Conservation (phyloP, 306 rosid species). For the barrel medic (Medicago truncatula) region DNA sequence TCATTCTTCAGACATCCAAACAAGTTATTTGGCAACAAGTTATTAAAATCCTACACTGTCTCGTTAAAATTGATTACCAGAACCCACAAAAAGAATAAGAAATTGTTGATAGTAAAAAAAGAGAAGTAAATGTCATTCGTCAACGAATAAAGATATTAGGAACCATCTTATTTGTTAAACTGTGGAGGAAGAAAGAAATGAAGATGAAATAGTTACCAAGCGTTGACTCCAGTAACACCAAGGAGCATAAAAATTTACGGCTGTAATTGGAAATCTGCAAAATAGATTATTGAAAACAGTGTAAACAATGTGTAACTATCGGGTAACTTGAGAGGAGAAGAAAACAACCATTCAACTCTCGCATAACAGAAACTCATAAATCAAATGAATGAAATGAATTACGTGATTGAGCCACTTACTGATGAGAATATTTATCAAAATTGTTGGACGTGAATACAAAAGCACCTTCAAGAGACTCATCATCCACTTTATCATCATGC, state of each 20-base stretch:
- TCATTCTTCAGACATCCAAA: background rate
- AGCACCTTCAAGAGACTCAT: conserved; percentile 71
- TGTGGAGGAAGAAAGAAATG: conserved; percentile 8
- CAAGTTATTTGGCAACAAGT: background rate
- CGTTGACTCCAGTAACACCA: conserved; percentile 99
- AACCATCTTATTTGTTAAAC: conserved; percentile 29
- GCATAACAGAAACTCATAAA: conserved; percentile 28
- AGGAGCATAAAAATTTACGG: conserved; percentile 90
- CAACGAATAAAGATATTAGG: conserved; percentile 19
- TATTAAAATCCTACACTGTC: background rate
- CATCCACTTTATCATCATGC: conserved; percentile 82
- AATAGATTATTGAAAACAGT: conserved; percentile 39
- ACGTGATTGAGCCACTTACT: conserved; percentile 64
- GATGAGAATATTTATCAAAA: conserved; percentile 73
- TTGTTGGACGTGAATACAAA: conserved; percentile 51
- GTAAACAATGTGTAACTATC: conserved; percentile 27
- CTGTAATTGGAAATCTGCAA: conserved; percentile 76
- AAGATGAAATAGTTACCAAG: conserved; percentile 66
- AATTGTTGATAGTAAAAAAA: conserved; percentile 12
- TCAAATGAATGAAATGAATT: conserved; percentile 31
- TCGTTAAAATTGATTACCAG: background rate
- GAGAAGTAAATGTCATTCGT: conserved; percentile 31
- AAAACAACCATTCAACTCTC: conserved; percentile 30
- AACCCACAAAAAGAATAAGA: conserved; percentile 26
- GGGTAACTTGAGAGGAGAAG: conserved; percentile 10